phyloP scores from a whole-genome alignment of 306 rosid species.

The Cercis canadensis region DNA sequence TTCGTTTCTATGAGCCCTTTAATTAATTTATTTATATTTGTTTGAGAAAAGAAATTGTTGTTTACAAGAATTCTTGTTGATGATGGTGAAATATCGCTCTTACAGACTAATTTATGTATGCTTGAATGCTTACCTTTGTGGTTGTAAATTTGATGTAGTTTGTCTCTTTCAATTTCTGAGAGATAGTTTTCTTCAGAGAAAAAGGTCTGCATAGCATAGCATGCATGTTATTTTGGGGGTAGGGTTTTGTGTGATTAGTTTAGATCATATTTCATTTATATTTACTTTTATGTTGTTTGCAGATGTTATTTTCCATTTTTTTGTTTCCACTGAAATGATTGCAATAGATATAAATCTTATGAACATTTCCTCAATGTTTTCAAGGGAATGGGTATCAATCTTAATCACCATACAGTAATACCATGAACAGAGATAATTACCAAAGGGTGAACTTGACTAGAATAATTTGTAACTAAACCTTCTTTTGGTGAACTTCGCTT shows the following conservation, averaged over 20 bases:
- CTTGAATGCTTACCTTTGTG: too few relatives aligned
- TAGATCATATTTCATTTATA: background rate
- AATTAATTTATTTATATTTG: background rate
- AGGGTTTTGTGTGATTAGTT: background rate
- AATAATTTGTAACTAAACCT: too few relatives aligned
- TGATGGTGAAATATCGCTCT: background rate
- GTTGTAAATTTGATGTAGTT: background rate
- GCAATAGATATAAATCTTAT: background rate
- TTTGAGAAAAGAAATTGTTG: background rate
- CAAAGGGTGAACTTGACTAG: too few relatives aligned
- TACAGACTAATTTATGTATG: too few relatives aligned
- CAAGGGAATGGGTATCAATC: background rate
- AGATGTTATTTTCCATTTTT: too few relatives aligned
- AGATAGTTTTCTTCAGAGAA: background rate
- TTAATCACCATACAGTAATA: background rate
- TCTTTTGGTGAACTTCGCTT: too few relatives aligned
- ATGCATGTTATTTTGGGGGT: background rate
- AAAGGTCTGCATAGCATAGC: background rate
- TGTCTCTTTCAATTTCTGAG: background rate
- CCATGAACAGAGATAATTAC: too few relatives aligned
- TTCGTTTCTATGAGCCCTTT: background rate
- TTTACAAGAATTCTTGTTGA: background rate
- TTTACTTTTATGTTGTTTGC: too few relatives aligned
- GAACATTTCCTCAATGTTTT: background rate
- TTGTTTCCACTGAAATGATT: background rate